A percentile compares a stretch with the other conserved stretches of the same genome.
phyloP scores from a whole-genome alignment of 495 filamentous ascomycete genomes.

The Apodospora peruviana region DNA sequence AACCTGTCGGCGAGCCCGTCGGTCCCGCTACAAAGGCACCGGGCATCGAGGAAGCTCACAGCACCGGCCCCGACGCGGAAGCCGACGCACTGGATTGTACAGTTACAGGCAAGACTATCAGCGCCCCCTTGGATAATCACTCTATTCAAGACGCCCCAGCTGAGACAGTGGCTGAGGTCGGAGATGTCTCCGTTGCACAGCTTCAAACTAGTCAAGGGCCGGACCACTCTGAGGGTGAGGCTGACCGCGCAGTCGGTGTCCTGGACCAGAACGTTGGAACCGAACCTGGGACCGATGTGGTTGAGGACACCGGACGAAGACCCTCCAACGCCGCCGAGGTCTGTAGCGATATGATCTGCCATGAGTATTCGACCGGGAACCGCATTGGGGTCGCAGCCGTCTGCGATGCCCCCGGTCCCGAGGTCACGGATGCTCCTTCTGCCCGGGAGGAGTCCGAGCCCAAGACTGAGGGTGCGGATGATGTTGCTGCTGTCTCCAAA shows the following conservation, averaged over 20 bases:
- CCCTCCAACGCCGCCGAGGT: background rate
- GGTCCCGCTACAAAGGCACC: too few relatives aligned
- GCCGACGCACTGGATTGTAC: background rate
- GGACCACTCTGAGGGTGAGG: background rate
- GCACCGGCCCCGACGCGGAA: background rate
- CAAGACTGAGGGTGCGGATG: too few relatives aligned
- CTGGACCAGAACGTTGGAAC: background rate
- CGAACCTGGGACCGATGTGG: background rate
- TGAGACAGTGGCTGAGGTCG: background rate
- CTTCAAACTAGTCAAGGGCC: too few relatives aligned
- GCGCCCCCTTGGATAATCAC: background rate
- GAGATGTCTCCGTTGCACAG: too few relatives aligned
- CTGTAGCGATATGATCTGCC: background rate
- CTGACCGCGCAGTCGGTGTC: background rate
- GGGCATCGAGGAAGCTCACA: too few relatives aligned
- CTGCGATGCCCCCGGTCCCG: background rate
- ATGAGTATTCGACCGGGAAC: background rate
- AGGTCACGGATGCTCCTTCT: background rate
- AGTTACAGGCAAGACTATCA: background rate
- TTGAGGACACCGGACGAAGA: background rate
- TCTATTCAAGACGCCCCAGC: background rate
- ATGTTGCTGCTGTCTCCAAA: too few relatives aligned
- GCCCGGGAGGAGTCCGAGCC: too few relatives aligned
- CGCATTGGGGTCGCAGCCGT: background rate
- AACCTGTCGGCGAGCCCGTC: background rate